Percentiles rank a stretch among this genome's conserved stretches.
Evolutionary conservation across 768 basidiomycete genomes (phyloP).

Genomic region (Suillus ampliporus): DNA sequence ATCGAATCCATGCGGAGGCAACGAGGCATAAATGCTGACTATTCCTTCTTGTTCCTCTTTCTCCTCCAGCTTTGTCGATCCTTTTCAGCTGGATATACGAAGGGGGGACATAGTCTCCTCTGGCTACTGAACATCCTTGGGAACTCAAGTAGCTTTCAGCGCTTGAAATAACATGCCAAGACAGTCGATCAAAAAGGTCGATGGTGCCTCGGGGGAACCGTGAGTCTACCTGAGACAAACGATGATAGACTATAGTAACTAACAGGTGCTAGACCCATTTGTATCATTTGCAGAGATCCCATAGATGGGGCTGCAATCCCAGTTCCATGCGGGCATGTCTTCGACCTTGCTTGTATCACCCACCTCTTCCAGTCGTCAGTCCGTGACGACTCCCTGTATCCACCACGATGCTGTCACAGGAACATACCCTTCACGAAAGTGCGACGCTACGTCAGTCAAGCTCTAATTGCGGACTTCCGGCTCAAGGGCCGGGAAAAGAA

Average conservation of each 20-base stretch:
- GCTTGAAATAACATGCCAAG: constrained; percentile 3
- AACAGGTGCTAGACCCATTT: constrained; percentile 13
- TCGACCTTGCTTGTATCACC: constrained; percentile 32
- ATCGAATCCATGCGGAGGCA: constrained; percentile 7
- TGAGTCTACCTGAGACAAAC: neutral
- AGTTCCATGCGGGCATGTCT: constrained; percentile 32
- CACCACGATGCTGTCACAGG: constrained; percentile 35
- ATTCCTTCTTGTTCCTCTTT: neutral
- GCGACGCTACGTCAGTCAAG: constrained; percentile 19
- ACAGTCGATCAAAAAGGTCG: constrained; percentile 10
- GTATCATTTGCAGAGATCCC: constrained; percentile 29
- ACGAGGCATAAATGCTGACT: constrained; percentile 6
- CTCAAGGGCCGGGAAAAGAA: constrained; percentile 28
- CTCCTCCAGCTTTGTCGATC: constrained; percentile 2
- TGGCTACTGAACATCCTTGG: constrained; percentile 1
- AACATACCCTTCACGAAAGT: constrained; percentile 25
- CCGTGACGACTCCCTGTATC: constrained; percentile 38
- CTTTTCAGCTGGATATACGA: neutral
- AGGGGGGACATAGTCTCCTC: neutral
- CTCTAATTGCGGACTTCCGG: constrained; percentile 16
- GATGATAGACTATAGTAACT: neutral
- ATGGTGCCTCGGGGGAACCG: constrained; percentile 2
- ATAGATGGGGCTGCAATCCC: constrained; percentile 18
- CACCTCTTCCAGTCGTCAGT: constrained; percentile 33
- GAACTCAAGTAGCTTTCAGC: neutral